phyloP scores from a whole-genome alignment of 208 protist species.

The Kentomonas sorsogonicus region DNA sequence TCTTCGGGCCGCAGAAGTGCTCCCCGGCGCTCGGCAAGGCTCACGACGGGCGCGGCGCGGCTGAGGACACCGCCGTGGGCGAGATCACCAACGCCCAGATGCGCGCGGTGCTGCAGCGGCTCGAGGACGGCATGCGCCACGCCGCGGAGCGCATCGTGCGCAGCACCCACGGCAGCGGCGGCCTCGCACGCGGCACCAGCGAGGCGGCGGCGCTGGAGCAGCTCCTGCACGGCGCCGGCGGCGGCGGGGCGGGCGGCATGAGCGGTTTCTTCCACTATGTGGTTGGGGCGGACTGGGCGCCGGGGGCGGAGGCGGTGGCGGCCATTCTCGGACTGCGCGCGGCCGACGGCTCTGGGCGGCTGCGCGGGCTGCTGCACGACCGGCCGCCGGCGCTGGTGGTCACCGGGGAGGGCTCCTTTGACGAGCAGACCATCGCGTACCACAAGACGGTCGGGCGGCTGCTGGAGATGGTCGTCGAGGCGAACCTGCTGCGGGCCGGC shows the following conservation, averaged over 20 bases:
- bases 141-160: not conserved
- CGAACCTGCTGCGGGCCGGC: conserved; percentile 26
- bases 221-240: not conserved
- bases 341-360: too few species aligned
- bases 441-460: conserved; percentile 70
- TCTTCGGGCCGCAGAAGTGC: conserved; percentile 81
- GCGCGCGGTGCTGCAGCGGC: not conserved
- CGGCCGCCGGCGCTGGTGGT: conserved; percentile 34
- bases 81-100: not conserved
- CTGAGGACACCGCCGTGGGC: not conserved
- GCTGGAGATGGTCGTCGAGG: conserved; percentile 62
- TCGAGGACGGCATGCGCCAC: not conserved
- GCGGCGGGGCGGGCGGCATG: not conserved
- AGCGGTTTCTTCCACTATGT: not conserved
- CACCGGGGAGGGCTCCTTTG: conserved; percentile 76
- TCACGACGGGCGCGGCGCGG: not conserved
- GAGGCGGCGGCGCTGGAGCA: not conserved
- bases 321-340: too few species aligned
- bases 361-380: too few species aligned
- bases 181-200: not conserved
- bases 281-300: too few species aligned
- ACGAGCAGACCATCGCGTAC: conserved; percentile 51
- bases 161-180: not conserved
- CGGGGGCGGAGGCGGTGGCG: too few species aligned
- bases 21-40: conserved; percentile 14